A percentile compares a stretch with the other conserved stretches of the same genome.
Evolutionary conservation across 352 stramenopile species (phyloP).

Genomic region (Globisporangium camurandrum): DNA sequence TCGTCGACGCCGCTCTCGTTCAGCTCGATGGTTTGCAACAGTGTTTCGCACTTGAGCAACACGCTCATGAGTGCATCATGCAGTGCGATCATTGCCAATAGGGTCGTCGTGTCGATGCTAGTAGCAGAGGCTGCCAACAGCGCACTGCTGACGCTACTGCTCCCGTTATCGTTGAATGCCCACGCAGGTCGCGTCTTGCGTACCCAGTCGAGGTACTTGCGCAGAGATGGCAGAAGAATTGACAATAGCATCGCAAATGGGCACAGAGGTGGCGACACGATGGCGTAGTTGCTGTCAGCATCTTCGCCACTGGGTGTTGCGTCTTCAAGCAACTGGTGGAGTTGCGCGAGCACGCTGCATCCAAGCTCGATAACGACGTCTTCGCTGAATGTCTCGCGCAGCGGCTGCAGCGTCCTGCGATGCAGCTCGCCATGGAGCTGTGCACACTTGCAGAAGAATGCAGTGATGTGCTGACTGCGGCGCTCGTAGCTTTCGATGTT

Average conservation of each 20-base stretch:
- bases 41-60: constrained; percentile 15
- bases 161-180: constrained; percentile 6
- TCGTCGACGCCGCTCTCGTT: constrained; percentile 29
- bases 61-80: constrained; percentile 37
- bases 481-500: constrained; percentile 11
- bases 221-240: constrained; percentile 40
- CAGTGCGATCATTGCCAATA: constrained; percentile 32
- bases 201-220: constrained; percentile 50
- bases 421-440: constrained; percentile 44
- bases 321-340: constrained; percentile 14
- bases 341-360: constrained; percentile 17
- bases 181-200: constrained; percentile 27
- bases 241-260: constrained; percentile 67
- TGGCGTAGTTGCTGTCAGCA: not conserved
- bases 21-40: constrained; percentile 34
- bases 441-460: constrained; percentile 29
- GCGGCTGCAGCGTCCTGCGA: constrained; percentile 8
- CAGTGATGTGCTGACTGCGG: constrained; percentile 14
- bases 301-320: not conserved
- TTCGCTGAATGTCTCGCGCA: constrained; percentile 27
- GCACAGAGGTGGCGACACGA: constrained; percentile 8
- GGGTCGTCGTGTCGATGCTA: not conserved
- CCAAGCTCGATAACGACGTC: constrained; percentile 18
- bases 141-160: not conserved
- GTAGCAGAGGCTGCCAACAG: constrained; percentile 1